Conservation (phyloP, 257 asterid genomes). For the Nicotiana obtusifolia region DNA sequence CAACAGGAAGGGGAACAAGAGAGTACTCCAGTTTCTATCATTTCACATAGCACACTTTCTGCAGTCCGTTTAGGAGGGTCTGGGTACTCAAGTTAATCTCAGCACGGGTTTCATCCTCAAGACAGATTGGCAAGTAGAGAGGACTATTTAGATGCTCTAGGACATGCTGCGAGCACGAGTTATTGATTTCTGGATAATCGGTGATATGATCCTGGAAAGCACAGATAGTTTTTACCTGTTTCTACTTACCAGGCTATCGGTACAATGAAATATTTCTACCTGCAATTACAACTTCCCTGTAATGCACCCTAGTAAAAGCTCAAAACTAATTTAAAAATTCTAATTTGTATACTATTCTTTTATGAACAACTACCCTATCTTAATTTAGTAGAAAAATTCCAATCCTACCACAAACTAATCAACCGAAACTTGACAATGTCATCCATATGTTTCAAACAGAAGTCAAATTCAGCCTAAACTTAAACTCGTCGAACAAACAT, state of each 20-base stretch:
- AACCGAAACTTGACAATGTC: background rate
- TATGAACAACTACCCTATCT: background rate
- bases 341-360: background rate
- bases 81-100: too few relatives aligned
- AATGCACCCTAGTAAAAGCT: background rate
- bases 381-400: background rate
- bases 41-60: too few relatives aligned
- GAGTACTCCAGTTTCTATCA: too few relatives aligned
- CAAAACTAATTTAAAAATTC: background rate
- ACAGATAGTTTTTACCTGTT: background rate
- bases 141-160: too few relatives aligned
- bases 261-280: background rate
- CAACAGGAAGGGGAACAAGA: too few relatives aligned
- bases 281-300: background rate
- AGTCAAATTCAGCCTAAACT: slow-evolving; percentile 3
- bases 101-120: too few relatives aligned
- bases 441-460: background rate
- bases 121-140: too few relatives aligned
- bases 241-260: background rate
- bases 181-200: too few relatives aligned
- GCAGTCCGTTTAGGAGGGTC: too few relatives aligned
- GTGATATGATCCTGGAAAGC: too few relatives aligned
- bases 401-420: background rate
- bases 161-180: too few relatives aligned
- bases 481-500: background rate